Conservation (phyloP, 2,329 filamentous ascomycete species). For the Orbilia blumenaviensis region DNA sequence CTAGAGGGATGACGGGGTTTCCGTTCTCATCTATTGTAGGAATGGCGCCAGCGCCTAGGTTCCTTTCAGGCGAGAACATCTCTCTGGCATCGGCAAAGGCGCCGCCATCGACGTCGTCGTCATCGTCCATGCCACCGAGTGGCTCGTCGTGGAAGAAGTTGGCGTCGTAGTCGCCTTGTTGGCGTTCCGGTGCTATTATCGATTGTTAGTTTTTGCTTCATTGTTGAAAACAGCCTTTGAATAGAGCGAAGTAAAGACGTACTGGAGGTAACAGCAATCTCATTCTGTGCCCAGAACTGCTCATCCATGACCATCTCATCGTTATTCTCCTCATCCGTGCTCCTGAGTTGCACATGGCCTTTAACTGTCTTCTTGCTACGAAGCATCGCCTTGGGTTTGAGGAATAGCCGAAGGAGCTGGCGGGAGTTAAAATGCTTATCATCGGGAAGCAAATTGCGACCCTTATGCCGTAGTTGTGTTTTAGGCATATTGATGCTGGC, state of each 20-base stretch:
- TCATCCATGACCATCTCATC: conserved; percentile 86
- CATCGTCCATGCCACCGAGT: conserved; percentile 72
- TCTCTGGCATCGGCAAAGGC: conserved; percentile 84
- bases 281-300: conserved; percentile 87
- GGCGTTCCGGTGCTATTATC: conserved; percentile 51
- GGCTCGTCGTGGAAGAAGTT: conserved; percentile 96
- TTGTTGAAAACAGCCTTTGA: conserved; percentile 50
- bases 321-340: conserved; percentile 63
- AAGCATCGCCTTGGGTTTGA: conserved; percentile 83
- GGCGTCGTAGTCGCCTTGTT: conserved; percentile 83
- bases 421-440: conserved; percentile 98
- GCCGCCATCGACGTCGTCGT: conserved; percentile 71
- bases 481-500: conserved; percentile 85
- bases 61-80: conserved; percentile 75
- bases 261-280: conserved; percentile 62
- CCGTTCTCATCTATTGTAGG: conserved; percentile 59
- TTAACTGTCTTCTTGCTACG: conserved; percentile 50
- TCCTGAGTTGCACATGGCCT: conserved; percentile 42
- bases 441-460: conserved; percentile 89
- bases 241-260: background rate
- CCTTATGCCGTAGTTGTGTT: conserved; percentile 94
- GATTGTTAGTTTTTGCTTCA: conserved; percentile 58
- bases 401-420: conserved; percentile 85
- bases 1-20: conserved; percentile 37
- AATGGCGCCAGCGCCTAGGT: conserved; percentile 61